Evolutionary conservation across 352 stramenopile genomes (phyloP), one percentile per base, ranked within the genome.

Genomic region (Globisporangium echinulatum): DNA sequence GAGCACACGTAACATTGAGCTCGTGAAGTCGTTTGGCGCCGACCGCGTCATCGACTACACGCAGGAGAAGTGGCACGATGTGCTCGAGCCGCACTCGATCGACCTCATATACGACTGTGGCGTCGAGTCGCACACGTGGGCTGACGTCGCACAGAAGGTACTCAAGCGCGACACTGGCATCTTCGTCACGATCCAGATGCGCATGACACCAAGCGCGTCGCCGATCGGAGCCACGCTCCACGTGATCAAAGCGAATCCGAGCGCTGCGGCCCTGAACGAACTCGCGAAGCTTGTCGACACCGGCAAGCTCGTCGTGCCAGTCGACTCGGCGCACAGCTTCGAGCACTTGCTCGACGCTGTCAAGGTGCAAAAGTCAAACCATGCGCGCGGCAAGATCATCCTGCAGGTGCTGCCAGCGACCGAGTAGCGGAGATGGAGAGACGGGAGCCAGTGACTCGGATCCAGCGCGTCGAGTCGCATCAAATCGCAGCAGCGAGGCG

Each of bases 1-100:
- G 25, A 84, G 68, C 39, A 70, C 66, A 36, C 82, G 83, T 49
- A 56, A 59, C 40, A 52, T 48, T 1, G 46, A 52, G 39, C 71
- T 82, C 56, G 71, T 85, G 37, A 50, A 56, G 8, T 72, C 66
- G 44, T 54, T 80, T 0, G 77, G 74, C 39, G 66, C 61, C 13
- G 69, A 85, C 42, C 63, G 79, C 42, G 67, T 89, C 43, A 70
- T 93, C 37, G 75, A 91, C 56, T 81, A 76, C 58, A 77, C 74
- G n/a, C 75, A 79, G 58, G 59, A 68, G 17, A 62, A 67, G 47
- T 74, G 64, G 70, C 58, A 42, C 52, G 60, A 72, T 50, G 63
- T 61, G 57, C 13, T 77, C 57, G 48, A 72, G 50, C 56, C 70
- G 5, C 62, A 79, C 61, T 76, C 70, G 47, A 38, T 77, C 25